These are phyloP conservation scores for Trichomonas tenax DNA, from an alignment of 208 protist species.

Conservation along the genomic window DNA sequence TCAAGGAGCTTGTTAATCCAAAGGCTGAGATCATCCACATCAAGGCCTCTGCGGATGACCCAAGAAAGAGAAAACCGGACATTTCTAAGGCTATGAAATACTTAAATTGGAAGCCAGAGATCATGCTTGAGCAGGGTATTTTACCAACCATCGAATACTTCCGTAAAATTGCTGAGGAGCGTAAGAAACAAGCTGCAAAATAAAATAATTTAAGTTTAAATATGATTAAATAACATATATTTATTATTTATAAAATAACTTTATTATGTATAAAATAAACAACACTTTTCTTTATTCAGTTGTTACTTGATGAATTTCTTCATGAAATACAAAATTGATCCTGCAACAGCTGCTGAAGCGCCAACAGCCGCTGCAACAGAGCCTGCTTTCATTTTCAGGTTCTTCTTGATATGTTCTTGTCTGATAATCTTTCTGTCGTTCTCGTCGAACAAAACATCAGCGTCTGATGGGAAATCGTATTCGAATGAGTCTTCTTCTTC, in stretches of 20 bases:
- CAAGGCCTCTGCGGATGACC: slow-evolving; percentile 36
- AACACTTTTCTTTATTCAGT: not conserved
- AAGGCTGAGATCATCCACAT: slow-evolving; percentile 21
- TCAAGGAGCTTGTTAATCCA: slow-evolving; percentile 26
- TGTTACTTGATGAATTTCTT: not conserved
- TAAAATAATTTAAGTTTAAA: no score
- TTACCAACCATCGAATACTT: not conserved
- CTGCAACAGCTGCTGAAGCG: not conserved
- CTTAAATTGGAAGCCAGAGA: not conserved
- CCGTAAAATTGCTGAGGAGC: not conserved
- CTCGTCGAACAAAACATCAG: not conserved
- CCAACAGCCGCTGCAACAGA: not conserved
- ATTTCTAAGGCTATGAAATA: slow-evolving; percentile 35
- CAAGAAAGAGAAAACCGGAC: slow-evolving; percentile 38
- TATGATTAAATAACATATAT: no score
- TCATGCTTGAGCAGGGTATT: not conserved
- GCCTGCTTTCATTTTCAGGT: not conserved
- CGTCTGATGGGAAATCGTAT: not conserved
- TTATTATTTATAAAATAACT: no score
- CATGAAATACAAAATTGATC: not conserved
- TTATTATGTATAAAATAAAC: no score
- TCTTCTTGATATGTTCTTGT: not conserved
- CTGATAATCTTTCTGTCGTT: not conserved
- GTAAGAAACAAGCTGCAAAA: no score
- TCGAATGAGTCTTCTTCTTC: not conserved